These are phyloP conservation scores for Coniferiporia sulphurascens DNA, from an alignment of 1,284 basidiomycete genomes.

Conservation along the genomic window DNA sequence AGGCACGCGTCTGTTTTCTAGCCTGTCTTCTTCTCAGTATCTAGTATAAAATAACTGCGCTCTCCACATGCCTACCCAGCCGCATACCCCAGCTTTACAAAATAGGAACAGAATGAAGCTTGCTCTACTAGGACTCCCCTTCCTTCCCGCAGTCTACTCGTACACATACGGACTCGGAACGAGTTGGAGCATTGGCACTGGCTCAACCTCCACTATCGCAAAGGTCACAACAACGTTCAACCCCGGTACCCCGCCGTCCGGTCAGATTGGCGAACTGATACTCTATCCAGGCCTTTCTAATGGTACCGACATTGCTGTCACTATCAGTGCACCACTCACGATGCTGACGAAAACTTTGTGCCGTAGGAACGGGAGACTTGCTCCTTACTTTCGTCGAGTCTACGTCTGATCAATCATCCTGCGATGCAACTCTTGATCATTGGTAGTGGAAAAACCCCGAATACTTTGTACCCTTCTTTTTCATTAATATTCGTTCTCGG, in stretches of 20 bases:
- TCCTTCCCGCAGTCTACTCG: background rate
- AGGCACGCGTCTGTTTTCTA: background rate
- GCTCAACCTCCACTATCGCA: slow-evolving; percentile 9
- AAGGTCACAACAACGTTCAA: slow-evolving; percentile 16
- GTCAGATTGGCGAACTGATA: slow-evolving; percentile 8
- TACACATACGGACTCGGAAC: slow-evolving; percentile 15
- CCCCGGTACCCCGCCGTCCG: slow-evolving; percentile 10
- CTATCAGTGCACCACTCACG: background rate
- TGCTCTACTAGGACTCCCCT: background rate
- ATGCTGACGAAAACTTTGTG: background rate
- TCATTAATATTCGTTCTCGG: background rate
- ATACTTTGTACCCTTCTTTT: background rate
- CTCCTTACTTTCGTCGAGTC: slow-evolving; percentile 9
- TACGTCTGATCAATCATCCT: slow-evolving; percentile 14
- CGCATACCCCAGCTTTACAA: background rate
- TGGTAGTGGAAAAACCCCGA: background rate
- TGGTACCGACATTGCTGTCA: background rate
- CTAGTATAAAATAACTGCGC: background rate
- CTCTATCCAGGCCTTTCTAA: slow-evolving; percentile 17
- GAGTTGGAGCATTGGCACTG: slow-evolving; percentile 14
- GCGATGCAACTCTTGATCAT: slow-evolving; percentile 10
- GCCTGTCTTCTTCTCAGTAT: background rate
- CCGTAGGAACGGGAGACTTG: slow-evolving; percentile 15
- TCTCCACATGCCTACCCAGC: background rate
- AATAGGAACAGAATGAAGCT: slow-evolving; percentile 6